A percentile compares a stretch with the other conserved stretches of the same genome.
These are phyloP conservation scores for Silybum marianum DNA, from an alignment of 129 eudicot species.

Conservation along the genomic window DNA sequence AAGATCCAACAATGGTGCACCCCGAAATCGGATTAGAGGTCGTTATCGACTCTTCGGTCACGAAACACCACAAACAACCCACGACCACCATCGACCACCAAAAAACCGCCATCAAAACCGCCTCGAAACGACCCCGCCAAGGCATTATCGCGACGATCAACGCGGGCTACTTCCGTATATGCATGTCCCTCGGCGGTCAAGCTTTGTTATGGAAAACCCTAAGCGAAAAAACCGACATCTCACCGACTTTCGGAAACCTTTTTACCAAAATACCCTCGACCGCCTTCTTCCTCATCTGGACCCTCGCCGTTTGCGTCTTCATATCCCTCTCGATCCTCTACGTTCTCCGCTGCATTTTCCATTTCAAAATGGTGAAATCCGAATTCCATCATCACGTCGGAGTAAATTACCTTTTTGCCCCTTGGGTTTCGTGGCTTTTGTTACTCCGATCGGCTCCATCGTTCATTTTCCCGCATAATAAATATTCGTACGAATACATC, in stretches of 20 bases:
- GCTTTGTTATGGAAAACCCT: constrained; percentile 63
- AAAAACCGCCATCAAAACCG: background rate
- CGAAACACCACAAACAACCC: constrained; percentile 20
- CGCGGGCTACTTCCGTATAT: constrained; percentile 69
- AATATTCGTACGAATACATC: constrained; percentile 27
- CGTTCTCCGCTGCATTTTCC: constrained; percentile 41
- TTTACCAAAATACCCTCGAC: constrained; percentile 29
- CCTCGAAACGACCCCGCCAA: constrained; percentile 10
- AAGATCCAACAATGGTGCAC: constrained; percentile 21
- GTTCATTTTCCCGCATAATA: constrained; percentile 22
- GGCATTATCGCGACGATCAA: constrained; percentile 36
- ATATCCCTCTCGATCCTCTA: constrained; percentile 49
- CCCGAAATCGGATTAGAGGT: constrained; percentile 39
- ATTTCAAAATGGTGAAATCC: constrained; percentile 47
- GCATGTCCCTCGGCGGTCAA: constrained; percentile 60
- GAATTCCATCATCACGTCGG: constrained; percentile 68
- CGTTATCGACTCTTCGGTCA: constrained; percentile 20
- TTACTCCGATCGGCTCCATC: constrained; percentile 55
- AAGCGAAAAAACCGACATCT: constrained; percentile 19
- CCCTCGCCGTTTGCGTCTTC: constrained; percentile 41
- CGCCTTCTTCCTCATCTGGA: constrained; percentile 42
- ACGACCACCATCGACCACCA: background rate
- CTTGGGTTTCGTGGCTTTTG: constrained; percentile 64
- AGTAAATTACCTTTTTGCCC: constrained; percentile 72
- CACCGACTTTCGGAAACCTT: constrained; percentile 26